These are phyloP conservation scores for Berkeleyomyces rouxiae DNA, from an alignment of 2,329 filamentous ascomycete species.

Conservation along the genomic window DNA sequence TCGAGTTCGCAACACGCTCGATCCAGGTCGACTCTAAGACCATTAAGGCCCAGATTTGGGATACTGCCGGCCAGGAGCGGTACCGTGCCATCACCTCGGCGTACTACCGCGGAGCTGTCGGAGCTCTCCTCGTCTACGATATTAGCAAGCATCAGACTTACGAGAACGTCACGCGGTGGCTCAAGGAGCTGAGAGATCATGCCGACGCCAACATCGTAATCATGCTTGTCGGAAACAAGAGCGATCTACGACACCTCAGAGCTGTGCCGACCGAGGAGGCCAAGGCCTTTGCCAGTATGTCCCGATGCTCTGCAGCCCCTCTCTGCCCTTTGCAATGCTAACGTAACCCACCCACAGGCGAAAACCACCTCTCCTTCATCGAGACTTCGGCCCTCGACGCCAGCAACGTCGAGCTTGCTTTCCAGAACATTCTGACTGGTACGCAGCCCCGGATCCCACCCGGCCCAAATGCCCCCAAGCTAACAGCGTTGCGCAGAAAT, in stretches of 20 bases:
- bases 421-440: conserved; percentile 99
- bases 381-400: conserved; percentile 97
- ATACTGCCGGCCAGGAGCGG: conserved; percentile 95
- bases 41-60: conserved; percentile 99
- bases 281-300: conserved; percentile 87
- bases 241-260: conserved; percentile 95
- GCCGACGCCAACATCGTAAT: conserved; percentile 98
- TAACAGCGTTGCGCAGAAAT: conserved; percentile 49
- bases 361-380: conserved; percentile 97
- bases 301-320: neutral
- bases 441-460: conserved; percentile 21
- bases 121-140: conserved; percentile 94
- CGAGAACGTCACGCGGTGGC: conserved; percentile 96
- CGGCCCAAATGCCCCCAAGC: neutral
- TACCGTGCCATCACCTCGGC: conserved; percentile 98
- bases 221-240: conserved; percentile 99
- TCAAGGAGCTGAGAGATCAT: conserved; percentile 96
- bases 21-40: conserved; percentile 99
- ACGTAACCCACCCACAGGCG: conserved; percentile 38
- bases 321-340: neutral
- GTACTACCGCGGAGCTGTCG: conserved; percentile 95
- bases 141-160: conserved; percentile 99
- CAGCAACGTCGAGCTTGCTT: conserved; percentile 96
- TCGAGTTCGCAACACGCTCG: conserved; percentile 95
- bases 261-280: conserved; percentile 96